Conservation (phyloP, 129 eudicot species). For the Flaveria brownii region DNA sequence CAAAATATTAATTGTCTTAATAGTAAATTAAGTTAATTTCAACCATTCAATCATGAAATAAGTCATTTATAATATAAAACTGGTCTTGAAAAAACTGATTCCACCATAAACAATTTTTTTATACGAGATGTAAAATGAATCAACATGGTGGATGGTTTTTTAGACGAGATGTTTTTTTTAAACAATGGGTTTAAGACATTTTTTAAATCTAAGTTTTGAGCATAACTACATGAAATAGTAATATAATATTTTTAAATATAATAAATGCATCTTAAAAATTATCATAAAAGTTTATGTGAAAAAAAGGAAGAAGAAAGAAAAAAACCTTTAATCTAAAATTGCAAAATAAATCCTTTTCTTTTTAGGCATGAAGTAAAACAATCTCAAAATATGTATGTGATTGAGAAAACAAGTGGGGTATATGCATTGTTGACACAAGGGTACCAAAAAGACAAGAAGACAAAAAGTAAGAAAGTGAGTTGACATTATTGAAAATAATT, state of each 20-base stretch:
- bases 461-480: conserved; percentile 16
- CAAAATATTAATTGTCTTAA: too few relatives aligned
- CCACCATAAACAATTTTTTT: too few relatives aligned
- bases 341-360: neutral
- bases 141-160: too few relatives aligned
- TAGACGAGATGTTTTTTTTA: too few relatives aligned
- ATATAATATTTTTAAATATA: neutral
- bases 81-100: too few relatives aligned
- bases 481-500: conserved; percentile 28
- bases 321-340: neutral
- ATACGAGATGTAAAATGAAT: too few relatives aligned
- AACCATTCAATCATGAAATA: too few relatives aligned
- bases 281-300: neutral
- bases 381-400: conserved; percentile 16
- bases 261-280: neutral
- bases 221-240: neutral
- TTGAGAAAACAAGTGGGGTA: conserved; percentile 29
- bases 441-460: conserved; percentile 25
- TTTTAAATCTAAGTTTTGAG: too few relatives aligned
- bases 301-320: neutral
- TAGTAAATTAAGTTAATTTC: too few relatives aligned
- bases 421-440: conserved; percentile 28
- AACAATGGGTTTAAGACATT: too few relatives aligned
- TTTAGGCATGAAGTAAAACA: conserved; percentile 5
- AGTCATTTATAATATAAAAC: too few relatives aligned